Conservation (phyloP, 257 asterid genomes). For the Rehmannia glutinosa region DNA sequence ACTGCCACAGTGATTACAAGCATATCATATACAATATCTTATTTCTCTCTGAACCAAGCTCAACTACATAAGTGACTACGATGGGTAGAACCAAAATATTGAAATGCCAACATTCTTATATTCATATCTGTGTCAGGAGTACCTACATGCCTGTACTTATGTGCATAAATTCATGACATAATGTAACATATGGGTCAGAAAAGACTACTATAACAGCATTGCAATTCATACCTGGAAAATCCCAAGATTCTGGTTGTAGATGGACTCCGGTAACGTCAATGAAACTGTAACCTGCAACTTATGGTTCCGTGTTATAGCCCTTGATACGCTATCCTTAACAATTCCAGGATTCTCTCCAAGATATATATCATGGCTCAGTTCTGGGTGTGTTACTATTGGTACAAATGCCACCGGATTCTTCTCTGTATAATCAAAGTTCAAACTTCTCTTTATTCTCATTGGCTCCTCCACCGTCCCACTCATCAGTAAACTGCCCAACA, state of each 20-base stretch:
- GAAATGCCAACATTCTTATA: too few relatives aligned
- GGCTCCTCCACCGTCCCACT: constrained; percentile 56
- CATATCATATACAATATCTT: too few relatives aligned
- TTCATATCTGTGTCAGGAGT: too few relatives aligned
- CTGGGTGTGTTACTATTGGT: constrained; percentile 32
- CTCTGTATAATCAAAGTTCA: constrained; percentile 69
- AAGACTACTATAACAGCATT: too few relatives aligned
- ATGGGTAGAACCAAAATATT: too few relatives aligned
- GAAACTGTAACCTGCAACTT: constrained; percentile 57
- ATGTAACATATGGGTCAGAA: too few relatives aligned
- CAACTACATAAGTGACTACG: too few relatives aligned
- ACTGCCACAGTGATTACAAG: too few relatives aligned
- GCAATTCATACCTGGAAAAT: constrained; percentile 76
- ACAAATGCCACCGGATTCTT: constrained; percentile 62
- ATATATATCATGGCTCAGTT: constrained; percentile 23
- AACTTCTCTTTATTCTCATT: constrained; percentile 38
- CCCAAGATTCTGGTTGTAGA: constrained; percentile 67
- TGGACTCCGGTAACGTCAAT: constrained; percentile 60
- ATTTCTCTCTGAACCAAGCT: too few relatives aligned
- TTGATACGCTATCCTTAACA: constrained; percentile 26
- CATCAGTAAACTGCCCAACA: constrained; percentile 47
- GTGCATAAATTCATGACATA: too few relatives aligned
- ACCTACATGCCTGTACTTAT: too few relatives aligned
- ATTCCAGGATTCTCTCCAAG: constrained; percentile 24
- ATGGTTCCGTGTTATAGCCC: constrained; percentile 47